phyloP scores from a whole-genome alignment of 2,329 filamentous ascomycete species.

The Trichophyton mentagrophytes region DNA sequence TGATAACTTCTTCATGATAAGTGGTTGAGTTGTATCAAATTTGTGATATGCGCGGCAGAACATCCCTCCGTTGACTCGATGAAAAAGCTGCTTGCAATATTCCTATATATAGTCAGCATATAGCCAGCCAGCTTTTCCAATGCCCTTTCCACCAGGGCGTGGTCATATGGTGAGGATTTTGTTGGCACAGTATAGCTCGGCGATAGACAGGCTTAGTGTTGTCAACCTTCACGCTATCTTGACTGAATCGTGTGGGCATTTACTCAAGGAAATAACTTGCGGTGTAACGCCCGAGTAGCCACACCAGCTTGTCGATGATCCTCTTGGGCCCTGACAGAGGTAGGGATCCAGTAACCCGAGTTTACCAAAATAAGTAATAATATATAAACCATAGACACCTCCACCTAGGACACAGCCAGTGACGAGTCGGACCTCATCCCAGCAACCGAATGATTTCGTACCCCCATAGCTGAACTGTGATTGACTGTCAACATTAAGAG shows the following conservation, averaged over 20 bases:
- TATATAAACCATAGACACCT: neutral
- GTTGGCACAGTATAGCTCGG: neutral
- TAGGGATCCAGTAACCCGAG: neutral
- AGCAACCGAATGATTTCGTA: neutral
- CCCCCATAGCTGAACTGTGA: neutral
- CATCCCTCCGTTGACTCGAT: neutral
- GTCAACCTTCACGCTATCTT: neutral
- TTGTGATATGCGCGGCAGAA: neutral
- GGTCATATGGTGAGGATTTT: neutral
- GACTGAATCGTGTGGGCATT: neutral
- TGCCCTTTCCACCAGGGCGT: neutral
- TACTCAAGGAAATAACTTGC: neutral
- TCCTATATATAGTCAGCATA: neutral
- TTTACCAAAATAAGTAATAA: neutral
- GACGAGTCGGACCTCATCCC: neutral
- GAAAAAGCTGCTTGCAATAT: neutral
- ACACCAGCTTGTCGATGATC: neutral
- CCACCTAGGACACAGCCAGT: neutral
- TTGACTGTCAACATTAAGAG: neutral
- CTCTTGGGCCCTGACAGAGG: neutral
- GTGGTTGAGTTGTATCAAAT: neutral
- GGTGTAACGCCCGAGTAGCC: neutral
- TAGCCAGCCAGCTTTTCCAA: neutral
- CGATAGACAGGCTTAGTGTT: neutral
- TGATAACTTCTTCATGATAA: neutral